Percentiles rank a stretch among this genome's conserved stretches.
These are phyloP conservation scores for Kluyveromyces starmeri DNA, from an alignment of 805 yeast genomes.

Conservation along the genomic window DNA sequence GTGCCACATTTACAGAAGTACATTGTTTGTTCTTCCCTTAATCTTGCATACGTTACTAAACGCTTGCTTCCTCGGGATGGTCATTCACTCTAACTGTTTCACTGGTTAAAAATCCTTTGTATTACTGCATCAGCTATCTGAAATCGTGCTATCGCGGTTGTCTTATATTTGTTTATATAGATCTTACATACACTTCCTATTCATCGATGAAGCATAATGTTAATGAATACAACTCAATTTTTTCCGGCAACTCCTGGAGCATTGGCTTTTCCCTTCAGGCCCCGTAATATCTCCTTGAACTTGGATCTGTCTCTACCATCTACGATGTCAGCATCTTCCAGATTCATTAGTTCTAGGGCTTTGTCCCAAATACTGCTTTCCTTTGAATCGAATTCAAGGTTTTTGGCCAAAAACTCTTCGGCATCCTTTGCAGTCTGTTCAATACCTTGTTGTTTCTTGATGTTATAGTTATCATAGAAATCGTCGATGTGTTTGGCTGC, in stretches of 20 bases:
- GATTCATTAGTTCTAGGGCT: constrained; percentile 42
- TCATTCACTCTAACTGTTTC: too few species aligned
- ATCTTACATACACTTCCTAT: too few species aligned
- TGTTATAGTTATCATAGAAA: constrained; percentile 84
- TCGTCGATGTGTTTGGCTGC: constrained; percentile 84
- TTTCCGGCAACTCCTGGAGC: constrained; percentile 75
- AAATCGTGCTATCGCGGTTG: too few species aligned
- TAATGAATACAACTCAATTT: neutral
- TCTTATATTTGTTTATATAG: too few species aligned
- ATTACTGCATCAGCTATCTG: too few species aligned
- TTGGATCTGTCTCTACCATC: constrained; percentile 56
- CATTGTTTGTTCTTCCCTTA: constrained; percentile 10
- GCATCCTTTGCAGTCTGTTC: constrained; percentile 60
- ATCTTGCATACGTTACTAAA: constrained; percentile 10
- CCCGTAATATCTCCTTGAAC: constrained; percentile 55
- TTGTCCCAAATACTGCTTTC: constrained; percentile 76
- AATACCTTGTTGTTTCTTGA: constrained; percentile 64
- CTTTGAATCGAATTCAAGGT: constrained; percentile 69
- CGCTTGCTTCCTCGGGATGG: too few species aligned
- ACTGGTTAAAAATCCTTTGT: too few species aligned
- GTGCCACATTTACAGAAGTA: constrained; percentile 6
- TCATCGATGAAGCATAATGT: too few species aligned
- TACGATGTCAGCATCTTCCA: constrained; percentile 36
- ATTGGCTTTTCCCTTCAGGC: constrained; percentile 57
- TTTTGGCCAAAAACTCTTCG: constrained; percentile 57